Base-by-base conservation (phyloP, 768 basidiomycete species). In the Agaricus sinodeliciosus region DNA sequence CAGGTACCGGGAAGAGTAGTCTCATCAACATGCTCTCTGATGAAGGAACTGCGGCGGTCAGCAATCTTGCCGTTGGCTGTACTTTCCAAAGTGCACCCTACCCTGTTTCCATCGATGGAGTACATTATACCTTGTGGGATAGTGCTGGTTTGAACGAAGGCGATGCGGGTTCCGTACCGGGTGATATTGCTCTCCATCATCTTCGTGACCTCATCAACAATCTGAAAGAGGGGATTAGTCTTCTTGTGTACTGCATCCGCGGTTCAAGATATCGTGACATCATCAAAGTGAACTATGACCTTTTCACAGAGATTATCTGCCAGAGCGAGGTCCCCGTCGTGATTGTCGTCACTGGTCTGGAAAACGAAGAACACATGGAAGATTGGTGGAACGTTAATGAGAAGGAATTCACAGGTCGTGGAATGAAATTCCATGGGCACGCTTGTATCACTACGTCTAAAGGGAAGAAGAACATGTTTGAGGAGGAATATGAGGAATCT, bases 61-160 rank as follows among this genome's bases (percentile, higher is more conserved):
- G 69, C 11, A 67, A 64, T 49, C 57, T 63, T 9, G 64, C 67
- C 0, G 43, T 59, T 0, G 68, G 71, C 0, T 71, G 66, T 53
- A 76, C 75, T 1, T 68, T 75, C 57, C 43, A 61, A 9, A 66
- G 59, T 45, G 56, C 56, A 7, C 46, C 56, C 3, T 65, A 74
- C 51, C 45, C 55, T 2, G 58, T 67, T 19, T 45, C 51, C 2
- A 60, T 75, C 51, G 48, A 58, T 19, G 65, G 59, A 34, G 54
- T 45, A 22, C 43, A 9, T 0, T 69, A 63, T 53, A 60, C 61
- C 31, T 46, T 75, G 16, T 66, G 67, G 63, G 73, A 75, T 46
- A 75, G 70, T 1, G 63, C 68, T 9, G 74, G 73, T 6, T 65
- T 75, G 3, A 63, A 74, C 45, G 73, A 74, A 51, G 70, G 60